phyloP scores from a whole-genome alignment of 345 rosid species.

The Hypericum androsaemum region DNA sequence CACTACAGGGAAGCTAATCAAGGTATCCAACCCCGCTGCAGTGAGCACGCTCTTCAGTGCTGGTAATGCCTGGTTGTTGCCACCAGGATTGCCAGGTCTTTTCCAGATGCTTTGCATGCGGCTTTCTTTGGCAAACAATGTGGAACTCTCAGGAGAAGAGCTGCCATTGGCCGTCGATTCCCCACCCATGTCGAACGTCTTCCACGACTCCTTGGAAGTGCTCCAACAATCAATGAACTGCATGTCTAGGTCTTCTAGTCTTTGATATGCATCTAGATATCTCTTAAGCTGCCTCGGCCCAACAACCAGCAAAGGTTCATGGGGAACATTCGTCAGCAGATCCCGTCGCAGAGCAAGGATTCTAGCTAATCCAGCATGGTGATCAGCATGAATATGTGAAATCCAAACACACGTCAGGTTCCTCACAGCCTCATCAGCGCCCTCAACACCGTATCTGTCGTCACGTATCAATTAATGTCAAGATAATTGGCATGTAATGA shows the following conservation, averaged over 20 bases:
- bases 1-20: slow-evolving; percentile 85
- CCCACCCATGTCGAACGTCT: slow-evolving; percentile 28
- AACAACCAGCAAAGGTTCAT: slow-evolving; percentile 69
- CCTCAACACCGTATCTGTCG: slow-evolving; percentile 61
- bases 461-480: slow-evolving; percentile 3
- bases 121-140: slow-evolving; percentile 54
- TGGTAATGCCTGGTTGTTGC: slow-evolving; percentile 40
- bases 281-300: slow-evolving; percentile 72
- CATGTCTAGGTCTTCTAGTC: slow-evolving; percentile 87
- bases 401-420: slow-evolving; percentile 75
- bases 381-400: slow-evolving; percentile 96
- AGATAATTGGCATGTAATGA: neutral
- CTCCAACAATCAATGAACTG: slow-evolving; percentile 77
- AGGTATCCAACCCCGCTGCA: slow-evolving; percentile 51
- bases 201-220: slow-evolving; percentile 55
- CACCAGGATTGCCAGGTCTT: slow-evolving; percentile 39
- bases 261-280: slow-evolving; percentile 78
- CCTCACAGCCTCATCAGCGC: slow-evolving; percentile 59
- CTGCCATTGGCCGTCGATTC: slow-evolving; percentile 19
- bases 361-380: slow-evolving; percentile 82
- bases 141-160: slow-evolving; percentile 24
- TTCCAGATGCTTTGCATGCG: slow-evolving; percentile 71
- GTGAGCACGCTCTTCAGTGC: slow-evolving; percentile 41
- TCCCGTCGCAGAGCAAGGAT: slow-evolving; percentile 69
- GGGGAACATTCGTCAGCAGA: slow-evolving; percentile 50